phyloP scores from a whole-genome alignment of 1,284 basidiomycete genomes.

The Apiotrichum gracile region DNA sequence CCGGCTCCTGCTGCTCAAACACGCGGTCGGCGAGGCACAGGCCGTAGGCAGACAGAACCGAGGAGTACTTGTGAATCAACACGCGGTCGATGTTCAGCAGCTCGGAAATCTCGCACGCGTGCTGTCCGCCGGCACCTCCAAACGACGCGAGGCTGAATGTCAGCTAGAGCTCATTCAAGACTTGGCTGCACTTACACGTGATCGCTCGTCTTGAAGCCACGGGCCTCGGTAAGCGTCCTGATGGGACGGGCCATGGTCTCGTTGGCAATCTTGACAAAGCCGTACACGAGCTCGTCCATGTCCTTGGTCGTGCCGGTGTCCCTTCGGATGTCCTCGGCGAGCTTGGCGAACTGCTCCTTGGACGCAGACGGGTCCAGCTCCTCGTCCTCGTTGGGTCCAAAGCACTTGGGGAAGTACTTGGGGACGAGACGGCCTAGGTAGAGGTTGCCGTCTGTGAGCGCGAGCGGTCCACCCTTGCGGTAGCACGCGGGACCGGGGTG shows the following conservation, averaged over 20 bases:
- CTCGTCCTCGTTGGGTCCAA: slow-evolving; percentile 51
- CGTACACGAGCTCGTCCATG: slow-evolving; percentile 32
- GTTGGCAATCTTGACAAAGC: slow-evolving; percentile 36
- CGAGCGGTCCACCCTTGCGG: slow-evolving; percentile 40
- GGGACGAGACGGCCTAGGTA: slow-evolving; percentile 40
- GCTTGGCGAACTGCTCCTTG: slow-evolving; percentile 39
- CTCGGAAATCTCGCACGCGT: slow-evolving; percentile 32
- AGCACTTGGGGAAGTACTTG: slow-evolving; percentile 52
- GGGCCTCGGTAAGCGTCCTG: slow-evolving; percentile 34
- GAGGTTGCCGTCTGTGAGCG: slow-evolving; percentile 45
- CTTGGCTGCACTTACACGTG: too few species aligned
- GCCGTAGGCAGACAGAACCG: slow-evolving; percentile 40
- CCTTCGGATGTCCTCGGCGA: slow-evolving; percentile 49
- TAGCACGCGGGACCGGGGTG: slow-evolving; percentile 32
- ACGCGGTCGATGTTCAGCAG: slow-evolving; percentile 34
- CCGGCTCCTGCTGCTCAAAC: slow-evolving; percentile 32
- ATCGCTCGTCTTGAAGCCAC: slow-evolving; percentile 33
- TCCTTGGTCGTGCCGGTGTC: slow-evolving; percentile 22
- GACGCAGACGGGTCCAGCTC: slow-evolving; percentile 48
- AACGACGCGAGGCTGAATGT: too few species aligned
- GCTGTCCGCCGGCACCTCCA: slow-evolving; percentile 41
- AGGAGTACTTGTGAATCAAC: slow-evolving; percentile 36
- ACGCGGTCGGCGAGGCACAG: slow-evolving; percentile 41
- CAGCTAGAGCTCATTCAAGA: too few species aligned
- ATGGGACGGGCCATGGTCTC: slow-evolving; percentile 42